These are phyloP conservation scores for Kandelia obovata DNA, from an alignment of 345 rosid genomes.

Conservation along the genomic window DNA sequence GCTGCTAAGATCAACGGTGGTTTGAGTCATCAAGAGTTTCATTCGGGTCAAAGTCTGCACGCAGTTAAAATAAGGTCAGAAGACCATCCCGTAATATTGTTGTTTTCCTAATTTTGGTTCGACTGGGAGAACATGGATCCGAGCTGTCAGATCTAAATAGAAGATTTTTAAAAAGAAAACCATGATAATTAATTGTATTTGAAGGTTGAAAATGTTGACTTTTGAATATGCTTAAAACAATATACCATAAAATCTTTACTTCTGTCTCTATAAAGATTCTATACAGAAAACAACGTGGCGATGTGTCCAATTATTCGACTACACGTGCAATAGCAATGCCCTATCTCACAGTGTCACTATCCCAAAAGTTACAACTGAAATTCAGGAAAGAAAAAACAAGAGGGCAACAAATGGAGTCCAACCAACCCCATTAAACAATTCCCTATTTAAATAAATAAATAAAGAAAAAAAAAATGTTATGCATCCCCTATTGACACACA, in stretches of 20 bases:
- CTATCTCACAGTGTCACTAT: constrained; percentile 8
- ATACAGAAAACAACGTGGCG: background rate
- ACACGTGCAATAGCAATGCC: constrained; percentile 8
- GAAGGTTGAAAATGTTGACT: too few relatives aligned
- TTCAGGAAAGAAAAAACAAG: constrained; percentile 4
- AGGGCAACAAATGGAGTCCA: background rate
- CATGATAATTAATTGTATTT: too few relatives aligned
- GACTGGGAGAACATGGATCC: too few relatives aligned
- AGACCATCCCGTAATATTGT: background rate
- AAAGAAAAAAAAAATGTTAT: background rate
- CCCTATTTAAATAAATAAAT: background rate
- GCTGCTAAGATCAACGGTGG: too few relatives aligned
- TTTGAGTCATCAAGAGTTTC: too few relatives aligned
- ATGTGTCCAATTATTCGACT: background rate
- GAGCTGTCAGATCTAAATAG: too few relatives aligned
- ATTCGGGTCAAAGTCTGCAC: too few relatives aligned
- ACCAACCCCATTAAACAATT: constrained; percentile 8
- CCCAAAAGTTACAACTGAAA: background rate
- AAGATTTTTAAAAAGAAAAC: too few relatives aligned
- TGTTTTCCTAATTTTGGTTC: background rate
- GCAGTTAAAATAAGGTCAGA: too few relatives aligned
- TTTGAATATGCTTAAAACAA: background rate
- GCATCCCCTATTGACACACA: too few relatives aligned
- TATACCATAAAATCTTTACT: background rate
- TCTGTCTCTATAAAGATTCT: background rate